Base-by-base conservation (phyloP, 2,329 filamentous ascomycete species). In the Diaporthe ampelina region DNA sequence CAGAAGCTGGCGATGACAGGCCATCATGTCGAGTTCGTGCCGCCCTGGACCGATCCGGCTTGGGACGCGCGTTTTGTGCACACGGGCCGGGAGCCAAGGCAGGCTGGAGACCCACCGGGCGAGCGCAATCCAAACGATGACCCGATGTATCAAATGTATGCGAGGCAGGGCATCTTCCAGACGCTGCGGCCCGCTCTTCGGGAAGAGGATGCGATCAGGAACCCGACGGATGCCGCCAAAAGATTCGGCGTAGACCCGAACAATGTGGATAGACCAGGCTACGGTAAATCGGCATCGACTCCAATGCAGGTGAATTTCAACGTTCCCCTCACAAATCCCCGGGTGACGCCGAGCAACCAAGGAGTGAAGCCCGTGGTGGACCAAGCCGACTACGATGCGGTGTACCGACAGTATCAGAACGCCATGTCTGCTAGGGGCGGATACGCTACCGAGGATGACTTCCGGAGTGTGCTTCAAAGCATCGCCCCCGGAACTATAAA, bases 21-120 rank as follows among this genome's bases (percentile, higher is more conserved):
- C 70, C 37, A 70, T 11, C 69, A 71, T 29, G 52, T 75, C 50
- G 75, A 76, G 40, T 73, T 71, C n/a, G 52, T 75, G 10, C 75
- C 75, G 21, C 21, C 67, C 29, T 76, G 75, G 75, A 76, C 73
- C 24, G 75, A 76, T 29, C 75, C 75, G 2, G 50, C 43, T n/a
- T 76, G 65, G 70, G n/a, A 24, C 29, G 26, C 32, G 7, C 70
- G 73, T 6, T 75, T 65, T 24, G 19, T 63, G 17, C 70, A 50
- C 40, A 65, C 48, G 9, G 69, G 52, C 13, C 21, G 45, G 19
- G 10, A 11, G 19, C 45, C 21, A 19, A 50, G 21, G 45, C 2
- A 11, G 21, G 9, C 6, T n/a, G 45, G 21, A 13, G 45, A 50
- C 9, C 8, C 19, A 4, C 21, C 21, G 21, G 21, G 24, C 2